These are phyloP conservation scores for Ophiostoma quercus DNA, from an alignment of 2,329 filamentous ascomycete genomes.

Conservation along the genomic window DNA sequence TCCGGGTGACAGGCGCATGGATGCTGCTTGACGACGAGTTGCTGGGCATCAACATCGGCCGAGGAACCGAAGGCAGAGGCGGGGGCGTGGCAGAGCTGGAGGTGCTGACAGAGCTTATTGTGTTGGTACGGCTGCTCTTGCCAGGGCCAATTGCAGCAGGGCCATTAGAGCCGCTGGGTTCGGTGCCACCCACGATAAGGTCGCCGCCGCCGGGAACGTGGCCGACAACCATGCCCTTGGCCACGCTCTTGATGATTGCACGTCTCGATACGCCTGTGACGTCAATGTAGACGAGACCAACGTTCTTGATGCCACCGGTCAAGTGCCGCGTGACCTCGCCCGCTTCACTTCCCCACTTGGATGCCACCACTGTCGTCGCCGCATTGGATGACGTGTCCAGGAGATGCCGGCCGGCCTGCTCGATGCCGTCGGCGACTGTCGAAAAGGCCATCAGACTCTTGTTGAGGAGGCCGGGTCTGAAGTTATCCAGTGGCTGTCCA, in stretches of 20 bases:
- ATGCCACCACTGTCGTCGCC: conserved; percentile 81
- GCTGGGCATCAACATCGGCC: conserved; percentile 1
- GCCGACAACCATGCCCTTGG: conserved; percentile 91
- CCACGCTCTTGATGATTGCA: conserved; percentile 89
- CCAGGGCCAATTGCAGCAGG: conserved; percentile 41
- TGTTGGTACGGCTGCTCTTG: conserved; percentile 24
- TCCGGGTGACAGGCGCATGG: conserved; percentile 18
- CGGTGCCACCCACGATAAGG: conserved; percentile 55
- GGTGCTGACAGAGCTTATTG: background rate
- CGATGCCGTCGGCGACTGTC: conserved; percentile 88
- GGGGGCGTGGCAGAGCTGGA: conserved; percentile 12
- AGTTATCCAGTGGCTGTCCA: conserved; percentile 57
- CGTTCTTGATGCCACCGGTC: conserved; percentile 87
- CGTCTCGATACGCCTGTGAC: conserved; percentile 85
- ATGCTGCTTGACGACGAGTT: conserved; percentile 15
- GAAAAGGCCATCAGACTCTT: conserved; percentile 96
- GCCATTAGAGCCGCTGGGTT: conserved; percentile 32
- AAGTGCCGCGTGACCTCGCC: conserved; percentile 69
- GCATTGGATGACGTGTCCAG: conserved; percentile 69
- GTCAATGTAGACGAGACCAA: conserved; percentile 95
- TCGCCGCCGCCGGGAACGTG: conserved; percentile 69
- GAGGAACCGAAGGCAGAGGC: background rate
- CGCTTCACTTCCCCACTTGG: conserved; percentile 82
- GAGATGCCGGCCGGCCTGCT: conserved; percentile 75
- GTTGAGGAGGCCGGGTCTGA: conserved; percentile 90